Conservation (phyloP, 2,329 filamentous ascomycete genomes). For the Fusarium hainanense region DNA sequence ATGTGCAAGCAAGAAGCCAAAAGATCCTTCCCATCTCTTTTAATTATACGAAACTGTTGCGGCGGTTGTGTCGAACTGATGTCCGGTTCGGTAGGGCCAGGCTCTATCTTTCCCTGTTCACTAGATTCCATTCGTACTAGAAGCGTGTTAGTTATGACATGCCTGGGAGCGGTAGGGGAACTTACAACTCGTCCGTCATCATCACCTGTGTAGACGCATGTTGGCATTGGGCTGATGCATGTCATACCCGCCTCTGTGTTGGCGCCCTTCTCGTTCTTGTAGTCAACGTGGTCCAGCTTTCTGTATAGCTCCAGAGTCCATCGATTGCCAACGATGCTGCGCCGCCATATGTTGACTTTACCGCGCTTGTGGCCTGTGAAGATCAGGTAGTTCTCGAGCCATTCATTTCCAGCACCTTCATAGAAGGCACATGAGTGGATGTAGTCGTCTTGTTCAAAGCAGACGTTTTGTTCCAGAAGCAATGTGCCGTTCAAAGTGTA, state of each 20-base stretch:
- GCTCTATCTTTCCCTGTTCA: conserved; percentile 67
- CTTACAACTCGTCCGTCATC: conserved; percentile 88
- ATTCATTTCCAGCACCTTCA: conserved; percentile 89
- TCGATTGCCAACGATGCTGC: conserved; percentile 65
- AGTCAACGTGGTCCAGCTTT: conserved; percentile 82
- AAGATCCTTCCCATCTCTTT: conserved; percentile 3
- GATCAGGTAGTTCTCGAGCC: conserved; percentile 85
- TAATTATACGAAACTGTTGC: conserved; percentile 28
- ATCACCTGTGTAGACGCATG: conserved; percentile 91
- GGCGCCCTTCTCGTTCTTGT: conserved; percentile 67
- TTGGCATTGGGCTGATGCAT: conserved; percentile 84
- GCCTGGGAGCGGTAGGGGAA: background rate
- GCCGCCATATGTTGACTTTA: conserved; percentile 81
- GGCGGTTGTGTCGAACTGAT: conserved; percentile 30
- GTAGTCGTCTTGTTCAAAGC: conserved; percentile 75
- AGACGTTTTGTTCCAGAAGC: conserved; percentile 84
- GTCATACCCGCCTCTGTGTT: conserved; percentile 79
- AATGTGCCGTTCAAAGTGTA: conserved; percentile 90
- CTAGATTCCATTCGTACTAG: conserved; percentile 72
- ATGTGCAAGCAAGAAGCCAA: conserved; percentile 30
- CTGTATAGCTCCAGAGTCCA: conserved; percentile 85
- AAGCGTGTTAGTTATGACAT: conserved; percentile 13
- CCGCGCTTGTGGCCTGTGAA: conserved; percentile 90
- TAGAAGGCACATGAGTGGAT: conserved; percentile 91
- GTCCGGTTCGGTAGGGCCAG: conserved; percentile 41